Conservation (phyloP, 371 early-diverging fungal species). For the Rhizopus arrhizus region DNA sequence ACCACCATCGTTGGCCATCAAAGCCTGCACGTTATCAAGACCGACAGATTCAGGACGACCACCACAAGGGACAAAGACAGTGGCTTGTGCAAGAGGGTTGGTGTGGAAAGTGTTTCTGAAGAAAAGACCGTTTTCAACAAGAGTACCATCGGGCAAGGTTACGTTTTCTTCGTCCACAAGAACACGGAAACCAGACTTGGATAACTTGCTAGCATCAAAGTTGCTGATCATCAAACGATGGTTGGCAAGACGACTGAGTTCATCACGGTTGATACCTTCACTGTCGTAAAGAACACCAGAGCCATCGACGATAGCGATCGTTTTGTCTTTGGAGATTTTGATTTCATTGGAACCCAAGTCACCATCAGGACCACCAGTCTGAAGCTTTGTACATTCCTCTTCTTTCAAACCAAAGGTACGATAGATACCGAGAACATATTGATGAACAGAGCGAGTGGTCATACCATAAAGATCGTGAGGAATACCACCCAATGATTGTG, state of each 20-base stretch:
- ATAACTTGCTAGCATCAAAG: conserved; percentile 83
- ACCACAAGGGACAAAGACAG: conserved; percentile 97
- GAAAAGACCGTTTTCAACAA: conserved; percentile 86
- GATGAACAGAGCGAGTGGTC: conserved; percentile 98
- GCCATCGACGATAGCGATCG: conserved; percentile 94
- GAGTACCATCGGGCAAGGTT: conserved; percentile 81
- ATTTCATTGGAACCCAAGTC: conserved; percentile 98
- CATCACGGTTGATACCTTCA: conserved; percentile 86
- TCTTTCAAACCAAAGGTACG: conserved; percentile 85
- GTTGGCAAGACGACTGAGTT: conserved; percentile 81
- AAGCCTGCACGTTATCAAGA: conserved; percentile 80
- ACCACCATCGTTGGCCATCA: conserved; percentile 76
- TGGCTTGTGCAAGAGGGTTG: conserved; percentile 78
- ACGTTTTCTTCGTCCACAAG: conserved; percentile 91
- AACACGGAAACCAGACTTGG: conserved; percentile 87
- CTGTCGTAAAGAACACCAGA: conserved; percentile 94
- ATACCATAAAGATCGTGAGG: conserved; percentile 97
- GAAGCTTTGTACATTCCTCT: conserved; percentile 82
- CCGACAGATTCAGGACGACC: conserved; percentile 98
- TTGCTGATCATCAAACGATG: conserved; percentile 84
- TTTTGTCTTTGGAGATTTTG: conserved; percentile 96
- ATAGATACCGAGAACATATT: conserved; percentile 96
- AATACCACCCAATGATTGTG: conserved; percentile 94
- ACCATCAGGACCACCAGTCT: conserved; percentile 98
- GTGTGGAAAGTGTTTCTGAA: conserved; percentile 97